phyloP scores from a whole-genome alignment of 352 stramenopile genomes.

The Pythium guiyangense region DNA sequence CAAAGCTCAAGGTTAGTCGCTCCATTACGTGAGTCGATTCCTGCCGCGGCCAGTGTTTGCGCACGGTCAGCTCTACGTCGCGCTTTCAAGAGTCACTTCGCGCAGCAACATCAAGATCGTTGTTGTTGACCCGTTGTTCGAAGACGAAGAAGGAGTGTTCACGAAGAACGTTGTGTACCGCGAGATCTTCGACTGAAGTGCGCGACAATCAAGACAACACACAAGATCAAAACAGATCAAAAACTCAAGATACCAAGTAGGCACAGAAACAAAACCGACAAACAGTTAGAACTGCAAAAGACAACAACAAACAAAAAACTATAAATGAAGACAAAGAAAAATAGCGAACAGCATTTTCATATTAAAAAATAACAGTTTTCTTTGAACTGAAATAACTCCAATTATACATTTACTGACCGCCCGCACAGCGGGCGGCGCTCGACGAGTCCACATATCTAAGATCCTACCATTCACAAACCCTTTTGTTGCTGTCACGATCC shows the following conservation, averaged over 20 bases:
- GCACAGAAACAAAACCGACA: too few species aligned
- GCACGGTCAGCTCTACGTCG: too few species aligned
- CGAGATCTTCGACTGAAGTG: constrained; percentile 2
- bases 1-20: constrained; percentile 9
- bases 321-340: background rate
- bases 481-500: background rate
- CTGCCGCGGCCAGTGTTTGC: constrained; percentile 1
- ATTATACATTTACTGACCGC: too few species aligned
- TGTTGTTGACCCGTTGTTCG: background rate
- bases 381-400: too few species aligned
- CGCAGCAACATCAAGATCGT: too few species aligned
- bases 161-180: constrained; percentile 11
- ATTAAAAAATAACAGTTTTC: too few species aligned
- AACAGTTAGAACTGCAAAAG: too few species aligned
- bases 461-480: background rate
- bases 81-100: too few species aligned
- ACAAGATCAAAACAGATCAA: too few species aligned
- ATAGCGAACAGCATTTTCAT: background rate
- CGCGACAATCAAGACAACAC: background rate
- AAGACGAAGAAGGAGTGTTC: constrained; percentile 11
- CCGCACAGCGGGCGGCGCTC: too few species aligned
- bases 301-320: background rate
- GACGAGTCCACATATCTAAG: background rate
- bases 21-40: constrained; percentile 14
- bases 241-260: too few species aligned